A percentile compares a stretch with the other conserved stretches of the same genome.
phyloP scores from a whole-genome alignment of 1,139 yeast genomes.

The Zygoascus hellenicus region DNA sequence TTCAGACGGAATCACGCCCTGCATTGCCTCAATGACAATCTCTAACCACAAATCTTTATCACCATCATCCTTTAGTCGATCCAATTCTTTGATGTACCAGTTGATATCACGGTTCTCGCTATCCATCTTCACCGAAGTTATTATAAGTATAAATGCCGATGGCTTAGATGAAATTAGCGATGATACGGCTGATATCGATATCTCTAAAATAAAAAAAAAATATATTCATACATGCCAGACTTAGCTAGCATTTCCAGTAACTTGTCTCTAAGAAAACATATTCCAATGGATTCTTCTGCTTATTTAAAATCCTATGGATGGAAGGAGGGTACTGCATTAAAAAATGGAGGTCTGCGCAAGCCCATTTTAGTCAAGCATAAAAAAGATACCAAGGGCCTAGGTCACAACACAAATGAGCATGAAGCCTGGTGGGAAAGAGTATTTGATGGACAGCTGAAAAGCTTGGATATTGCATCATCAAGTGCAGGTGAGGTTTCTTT shows the following conservation, averaged over 20 bases:
- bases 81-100: not conserved
- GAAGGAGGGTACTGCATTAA: constrained; percentile 84
- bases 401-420: constrained; percentile 60
- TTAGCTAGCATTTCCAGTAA: too few species aligned
- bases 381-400: constrained; percentile 84
- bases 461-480: constrained; percentile 52
- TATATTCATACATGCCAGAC: too few species aligned
- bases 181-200: not conserved
- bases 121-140: too few species aligned
- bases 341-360: constrained; percentile 70
- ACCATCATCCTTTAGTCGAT: too few species aligned
- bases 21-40: not conserved
- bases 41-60: not conserved
- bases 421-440: constrained; percentile 97
- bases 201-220: not conserved
- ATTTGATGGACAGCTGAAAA: constrained; percentile 87
- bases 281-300: constrained; percentile 66
- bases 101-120: not conserved
- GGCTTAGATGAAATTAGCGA: not conserved
- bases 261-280: not conserved
- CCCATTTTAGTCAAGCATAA: constrained; percentile 89
- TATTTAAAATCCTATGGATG: constrained; percentile 82
- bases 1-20: constrained; percentile 11
- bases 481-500: constrained; percentile 35
- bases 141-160: too few species aligned